These are phyloP conservation scores for Epithemia pelagica DNA, from an alignment of 108 stramenopile genomes.

Conservation along the genomic window DNA sequence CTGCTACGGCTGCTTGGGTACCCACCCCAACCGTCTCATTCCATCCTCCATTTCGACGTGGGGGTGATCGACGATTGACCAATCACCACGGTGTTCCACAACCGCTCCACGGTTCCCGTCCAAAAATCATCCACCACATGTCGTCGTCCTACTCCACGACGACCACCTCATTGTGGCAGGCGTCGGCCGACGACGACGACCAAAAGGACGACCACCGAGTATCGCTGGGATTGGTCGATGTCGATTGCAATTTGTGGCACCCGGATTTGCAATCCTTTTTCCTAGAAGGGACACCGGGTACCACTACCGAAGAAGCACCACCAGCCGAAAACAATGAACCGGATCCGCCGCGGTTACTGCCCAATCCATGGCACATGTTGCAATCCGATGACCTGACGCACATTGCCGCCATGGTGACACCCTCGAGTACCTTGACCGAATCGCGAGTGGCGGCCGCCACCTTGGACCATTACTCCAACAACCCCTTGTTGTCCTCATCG, in stretches of 20 bases:
- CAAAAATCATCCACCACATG: too few relatives aligned
- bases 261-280: conserved; percentile 30
- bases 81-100: too few relatives aligned
- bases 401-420: conserved; percentile 64
- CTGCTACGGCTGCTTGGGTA: too few relatives aligned
- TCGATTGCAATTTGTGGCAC: conserved; percentile 52
- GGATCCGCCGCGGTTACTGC: not conserved
- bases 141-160: too few relatives aligned
- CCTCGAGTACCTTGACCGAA: conserved; percentile 62
- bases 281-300: not conserved
- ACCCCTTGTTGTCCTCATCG: not conserved
- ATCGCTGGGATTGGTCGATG: conserved; percentile 27
- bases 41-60: too few relatives aligned
- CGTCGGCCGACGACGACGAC: not conserved
- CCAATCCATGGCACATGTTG: conserved; percentile 25
- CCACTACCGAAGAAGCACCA: not conserved
- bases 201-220: not conserved
- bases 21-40: too few relatives aligned
- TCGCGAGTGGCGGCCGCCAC: conserved; percentile 14
- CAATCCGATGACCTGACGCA: conserved; percentile 46
- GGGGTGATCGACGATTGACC: too few relatives aligned
- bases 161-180: not conserved
- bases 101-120: too few relatives aligned
- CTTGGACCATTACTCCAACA: not conserved
- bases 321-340: not conserved